phyloP scores from a whole-genome alignment of 1,284 basidiomycete genomes.

The Marasmius oreades region DNA sequence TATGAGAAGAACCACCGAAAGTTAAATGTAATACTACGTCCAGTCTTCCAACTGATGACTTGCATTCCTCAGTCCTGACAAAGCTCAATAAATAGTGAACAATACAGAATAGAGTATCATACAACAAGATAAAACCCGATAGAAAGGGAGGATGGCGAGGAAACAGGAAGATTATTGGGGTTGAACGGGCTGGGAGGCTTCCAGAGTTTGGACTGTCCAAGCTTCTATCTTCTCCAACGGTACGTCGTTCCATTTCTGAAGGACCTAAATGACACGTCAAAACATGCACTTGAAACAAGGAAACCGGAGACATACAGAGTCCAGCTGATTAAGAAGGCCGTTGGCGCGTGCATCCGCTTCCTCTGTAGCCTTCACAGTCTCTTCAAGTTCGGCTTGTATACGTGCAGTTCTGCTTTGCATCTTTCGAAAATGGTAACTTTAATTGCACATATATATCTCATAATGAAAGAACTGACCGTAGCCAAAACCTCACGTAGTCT shows the following conservation, averaged over 20 bases:
- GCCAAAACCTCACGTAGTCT: constrained; percentile 46
- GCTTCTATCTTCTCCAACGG: constrained; percentile 58
- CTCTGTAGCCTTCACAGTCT: constrained; percentile 41
- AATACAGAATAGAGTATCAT: background rate
- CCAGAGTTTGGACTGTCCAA: constrained; percentile 58
- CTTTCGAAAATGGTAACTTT: constrained; percentile 28
- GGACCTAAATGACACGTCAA: constrained; percentile 35
- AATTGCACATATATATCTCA: background rate
- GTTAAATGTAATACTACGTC: too few relatives aligned
- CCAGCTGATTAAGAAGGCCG: background rate
- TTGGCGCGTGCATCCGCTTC: constrained; percentile 41
- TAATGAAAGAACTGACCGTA: constrained; percentile 34
- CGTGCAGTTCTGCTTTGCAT: constrained; percentile 51
- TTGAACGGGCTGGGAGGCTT: constrained; percentile 37
- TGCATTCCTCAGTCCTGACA: too few relatives aligned
- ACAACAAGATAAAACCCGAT: background rate
- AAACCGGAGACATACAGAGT: constrained; percentile 15
- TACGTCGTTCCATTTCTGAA: constrained; percentile 50
- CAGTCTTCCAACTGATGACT: too few relatives aligned
- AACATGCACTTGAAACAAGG: background rate
- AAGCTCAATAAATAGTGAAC: too few relatives aligned
- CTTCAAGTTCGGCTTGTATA: constrained; percentile 47
- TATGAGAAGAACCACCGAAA: too few relatives aligned
- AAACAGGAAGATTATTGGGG: background rate
- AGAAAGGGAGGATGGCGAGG: background rate